Evolutionary conservation across 208 protist species (phyloP), one percentile per base, ranked within the genome.

Genomic region (Trypanosoma congolense): DNA sequence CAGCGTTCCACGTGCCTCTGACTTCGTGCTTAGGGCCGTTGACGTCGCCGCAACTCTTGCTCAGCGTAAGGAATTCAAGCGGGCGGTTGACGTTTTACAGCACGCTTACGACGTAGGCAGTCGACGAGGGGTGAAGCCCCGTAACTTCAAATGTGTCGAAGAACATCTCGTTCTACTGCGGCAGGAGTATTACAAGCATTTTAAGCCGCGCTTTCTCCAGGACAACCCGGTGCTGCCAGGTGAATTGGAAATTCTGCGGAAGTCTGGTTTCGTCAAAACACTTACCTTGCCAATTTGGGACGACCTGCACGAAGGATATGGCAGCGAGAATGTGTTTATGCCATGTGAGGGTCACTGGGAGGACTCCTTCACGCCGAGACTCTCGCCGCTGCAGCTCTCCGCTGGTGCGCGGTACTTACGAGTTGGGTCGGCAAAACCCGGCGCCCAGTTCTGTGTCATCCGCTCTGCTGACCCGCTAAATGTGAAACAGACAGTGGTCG

Each of bases 271-370:
- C 48, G 86, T 79, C 5, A 70, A 60, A 46, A 87, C 79, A 5
- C 73, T 90, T 19, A 40, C 74, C 29, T 64, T 93, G 24, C 88
- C 88, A 14, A 80, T 91, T 18, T 95, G 88, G 88, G 88, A 95
- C 58, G 88, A 95, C 65, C 25, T 83, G 42, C 38, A 70, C 16
- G 78, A 91, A 43, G 88, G 88, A 46, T 95, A 93, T 59, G 78
- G 75, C 0, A 73, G 73, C 4, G 80, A 87, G 54, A 93, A 91
- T 61, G 79, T 91, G 24, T 93, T 86, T 58, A 85, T 90, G 80
- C 87, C 80, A 0, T 85, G 69, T 60, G 75, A 87, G 35, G 73
- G 56, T 43, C 46, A 65, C 44, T 77, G 63, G 65, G 54, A 59
- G 31, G 70, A 77, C 28, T 33, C 48, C 6, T 77, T 73, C 36